Evolutionary conservation across 2,329 filamentous ascomycete genomes (phyloP).

Genomic region (Nemania diffusa): DNA sequence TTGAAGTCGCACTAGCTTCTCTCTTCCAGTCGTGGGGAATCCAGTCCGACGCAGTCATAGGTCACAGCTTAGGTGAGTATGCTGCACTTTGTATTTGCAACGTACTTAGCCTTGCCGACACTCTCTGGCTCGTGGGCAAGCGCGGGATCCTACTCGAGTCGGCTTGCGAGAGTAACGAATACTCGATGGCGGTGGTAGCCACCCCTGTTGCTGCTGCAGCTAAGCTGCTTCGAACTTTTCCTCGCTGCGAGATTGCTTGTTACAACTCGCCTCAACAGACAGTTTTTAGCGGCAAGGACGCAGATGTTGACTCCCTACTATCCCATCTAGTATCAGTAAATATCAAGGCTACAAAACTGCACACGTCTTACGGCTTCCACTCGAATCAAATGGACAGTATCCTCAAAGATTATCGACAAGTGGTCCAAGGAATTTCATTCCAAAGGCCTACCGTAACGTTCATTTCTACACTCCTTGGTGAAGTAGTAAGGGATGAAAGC

Average conservation of each 20-base stretch:
- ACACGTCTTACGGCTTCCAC: slow-evolving; percentile 22
- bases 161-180: slow-evolving; percentile 8
- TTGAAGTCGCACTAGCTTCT: slow-evolving; percentile 13
- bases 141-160: slow-evolving; percentile 9
- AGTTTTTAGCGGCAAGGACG: slow-evolving; percentile 14
- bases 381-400: slow-evolving; percentile 27
- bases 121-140: slow-evolving; percentile 21
- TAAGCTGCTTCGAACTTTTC: slow-evolving; percentile 3
- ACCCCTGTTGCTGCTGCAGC: not conserved
- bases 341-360: slow-evolving; percentile 6
- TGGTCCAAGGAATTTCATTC: slow-evolving; percentile 9
- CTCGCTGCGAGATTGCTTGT: slow-evolving; percentile 24
- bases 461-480: slow-evolving; percentile 17
- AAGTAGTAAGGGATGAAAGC: slow-evolving; percentile 11
- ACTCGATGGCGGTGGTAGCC: slow-evolving; percentile 15
- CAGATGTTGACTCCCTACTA: slow-evolving; percentile 5
- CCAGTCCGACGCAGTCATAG: slow-evolving; percentile 7
- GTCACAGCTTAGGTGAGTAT: slow-evolving; percentile 33
- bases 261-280: slow-evolving; percentile 15
- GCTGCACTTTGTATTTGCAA: slow-evolving; percentile 28
- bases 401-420: slow-evolving; percentile 9
- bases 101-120: slow-evolving; percentile 14
- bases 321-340: not conserved
- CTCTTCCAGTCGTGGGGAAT: slow-evolving; percentile 18
- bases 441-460: slow-evolving; percentile 1